Conservation (phyloP, 768 basidiomycete species). For the Heimioporus sp. region DNA sequence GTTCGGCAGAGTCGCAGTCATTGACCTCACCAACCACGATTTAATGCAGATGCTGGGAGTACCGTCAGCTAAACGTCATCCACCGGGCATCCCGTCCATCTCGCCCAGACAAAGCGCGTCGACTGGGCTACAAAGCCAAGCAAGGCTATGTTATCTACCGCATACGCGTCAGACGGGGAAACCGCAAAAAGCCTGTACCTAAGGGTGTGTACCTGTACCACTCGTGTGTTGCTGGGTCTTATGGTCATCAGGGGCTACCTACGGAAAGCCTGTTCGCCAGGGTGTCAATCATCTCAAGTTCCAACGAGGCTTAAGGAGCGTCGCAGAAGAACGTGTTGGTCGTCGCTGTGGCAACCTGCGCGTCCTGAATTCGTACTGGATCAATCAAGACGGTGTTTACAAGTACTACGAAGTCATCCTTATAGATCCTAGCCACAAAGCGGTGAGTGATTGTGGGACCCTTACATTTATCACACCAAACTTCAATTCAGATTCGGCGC, state of each 20-base stretch:
- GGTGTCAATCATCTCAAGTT: conserved; percentile 99
- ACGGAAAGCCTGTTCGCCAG: conserved; percentile 98
- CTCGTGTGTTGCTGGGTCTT: neutral
- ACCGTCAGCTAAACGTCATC: conserved; percentile 96
- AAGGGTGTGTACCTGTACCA: conserved; percentile 65
- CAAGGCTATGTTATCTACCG: conserved; percentile 99
- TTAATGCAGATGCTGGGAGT: conserved; percentile 86
- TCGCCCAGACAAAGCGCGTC: conserved; percentile 98
- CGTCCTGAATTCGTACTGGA: conserved; percentile 98
- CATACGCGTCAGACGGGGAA: conserved; percentile 94
- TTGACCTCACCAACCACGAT: conserved; percentile 4
- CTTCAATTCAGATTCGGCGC: conserved; percentile 69
- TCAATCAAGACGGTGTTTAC: conserved; percentile 98
- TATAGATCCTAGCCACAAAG: conserved; percentile 93
- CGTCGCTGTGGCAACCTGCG: conserved; percentile 94
- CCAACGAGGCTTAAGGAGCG: conserved; percentile 89
- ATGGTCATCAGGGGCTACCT: conserved; percentile 76
- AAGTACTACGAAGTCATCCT: conserved; percentile 99
- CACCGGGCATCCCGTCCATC: conserved; percentile 98
- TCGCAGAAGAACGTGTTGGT: conserved; percentile 98
- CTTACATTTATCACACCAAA: neutral
- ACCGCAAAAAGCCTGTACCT: conserved; percentile 97
- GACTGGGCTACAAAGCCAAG: conserved; percentile 99
- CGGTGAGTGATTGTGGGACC: conserved; percentile 49
- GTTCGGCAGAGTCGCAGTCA: conserved; percentile 22